Percentiles rank a stretch among this genome's conserved stretches.
Evolutionary conservation across 208 protist species (phyloP).

Genomic region (Leishmania mexicana): DNA sequence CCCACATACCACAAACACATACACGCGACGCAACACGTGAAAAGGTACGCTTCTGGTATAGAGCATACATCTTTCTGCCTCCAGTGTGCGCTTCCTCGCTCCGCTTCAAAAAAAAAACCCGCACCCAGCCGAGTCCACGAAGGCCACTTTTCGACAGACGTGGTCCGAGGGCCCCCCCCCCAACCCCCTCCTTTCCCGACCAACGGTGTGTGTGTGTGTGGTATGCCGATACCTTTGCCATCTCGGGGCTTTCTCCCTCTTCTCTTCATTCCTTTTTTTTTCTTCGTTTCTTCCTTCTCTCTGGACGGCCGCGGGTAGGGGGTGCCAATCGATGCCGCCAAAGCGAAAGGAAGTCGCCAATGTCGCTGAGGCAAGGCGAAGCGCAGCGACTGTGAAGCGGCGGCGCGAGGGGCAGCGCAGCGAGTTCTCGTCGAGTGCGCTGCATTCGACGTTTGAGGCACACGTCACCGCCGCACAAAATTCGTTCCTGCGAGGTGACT

Average conservation of each 20-base stretch:
- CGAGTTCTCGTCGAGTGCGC: conserved; percentile 53
- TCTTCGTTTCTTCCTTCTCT: background rate
- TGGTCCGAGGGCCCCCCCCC: background rate
- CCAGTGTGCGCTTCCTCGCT: background rate
- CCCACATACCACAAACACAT: background rate
- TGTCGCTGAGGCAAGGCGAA: background rate
- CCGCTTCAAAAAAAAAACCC: background rate
- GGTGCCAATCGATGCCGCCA: background rate
- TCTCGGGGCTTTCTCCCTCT: background rate
- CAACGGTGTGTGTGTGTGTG: background rate
- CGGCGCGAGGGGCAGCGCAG: conserved; percentile 27
- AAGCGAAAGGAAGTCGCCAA: background rate
- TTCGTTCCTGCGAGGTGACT: conserved; percentile 66
- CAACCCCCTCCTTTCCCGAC: background rate
- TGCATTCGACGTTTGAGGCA: conserved; percentile 63
- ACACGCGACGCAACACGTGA: background rate
- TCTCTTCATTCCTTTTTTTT: background rate
- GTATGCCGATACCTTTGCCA: background rate
- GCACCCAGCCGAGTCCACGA: background rate
- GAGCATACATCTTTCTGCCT: background rate
- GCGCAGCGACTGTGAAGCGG: conserved; percentile 20
- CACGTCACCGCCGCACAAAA: conserved; percentile 75
- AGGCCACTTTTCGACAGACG: background rate
- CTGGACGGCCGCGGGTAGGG: background rate
- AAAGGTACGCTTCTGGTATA: background rate